Evolutionary conservation across 2,329 filamentous ascomycete species (phyloP), one percentile per base, ranked within the genome.

Genomic region (Huntiella abstrusa): DNA sequence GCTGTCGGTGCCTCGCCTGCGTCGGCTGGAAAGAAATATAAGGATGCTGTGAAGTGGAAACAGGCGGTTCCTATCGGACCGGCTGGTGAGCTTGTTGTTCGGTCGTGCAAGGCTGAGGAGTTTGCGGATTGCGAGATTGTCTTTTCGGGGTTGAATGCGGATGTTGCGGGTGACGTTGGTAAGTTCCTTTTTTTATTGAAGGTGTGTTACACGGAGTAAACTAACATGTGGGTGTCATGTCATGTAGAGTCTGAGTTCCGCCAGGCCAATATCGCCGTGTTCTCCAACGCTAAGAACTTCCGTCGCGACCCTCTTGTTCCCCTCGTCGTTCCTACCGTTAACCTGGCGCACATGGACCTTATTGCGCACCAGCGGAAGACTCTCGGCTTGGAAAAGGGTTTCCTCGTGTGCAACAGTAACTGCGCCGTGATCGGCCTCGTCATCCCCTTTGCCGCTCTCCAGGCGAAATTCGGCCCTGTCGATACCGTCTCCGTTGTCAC

Each of bases 241-340:
- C 16, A 13, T 17, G 13, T 55, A 87, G 87, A 96, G 63, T 83
- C 83, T 73, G 83, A 83, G 54, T 96, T 96, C 62, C 72, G 93
- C 57, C 81, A 80, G 59, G 80, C 85, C 51, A 79, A 94, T 58
- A 76, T 95, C 44, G 77, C 84, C 56, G 82, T 95, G 60, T 96
- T 98, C 69, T 94, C 86, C 56, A 98, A 96, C 63, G 87, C 91
- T 44, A 95, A 95, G 65, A 96, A 95, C 73, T 85, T 94, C 71
- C 82, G 91, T 56, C 80, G 80, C 59, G 80, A 94, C 60, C 85
- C 86, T 15, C 69, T 88, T 42, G 86, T 95, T 2, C 91, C 91
- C 8, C 77, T 96, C 57, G 83, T 96, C 53, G 87, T 96, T 6
- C 91, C 91, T 1, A 94, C 86, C 15, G 87, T 96, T 61, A 96